These are phyloP conservation scores for Trichoderma sp. DNA, from an alignment of 2,329 filamentous ascomycete genomes.

Conservation along the genomic window DNA sequence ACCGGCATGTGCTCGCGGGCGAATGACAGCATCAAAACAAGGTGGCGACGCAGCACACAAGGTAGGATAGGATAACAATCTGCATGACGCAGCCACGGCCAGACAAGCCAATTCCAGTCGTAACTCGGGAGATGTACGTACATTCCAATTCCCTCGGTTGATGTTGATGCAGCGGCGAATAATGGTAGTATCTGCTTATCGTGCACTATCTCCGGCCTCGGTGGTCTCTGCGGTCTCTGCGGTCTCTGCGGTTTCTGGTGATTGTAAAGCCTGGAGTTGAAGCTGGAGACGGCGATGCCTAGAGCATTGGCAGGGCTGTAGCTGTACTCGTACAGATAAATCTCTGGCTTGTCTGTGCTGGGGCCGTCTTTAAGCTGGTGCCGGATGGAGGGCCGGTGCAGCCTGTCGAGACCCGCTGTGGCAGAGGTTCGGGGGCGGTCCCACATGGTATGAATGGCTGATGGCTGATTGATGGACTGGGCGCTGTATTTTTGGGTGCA, in stretches of 20 bases:
- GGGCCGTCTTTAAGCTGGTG: neutral
- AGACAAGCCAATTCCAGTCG: neutral
- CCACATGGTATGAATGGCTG: slow-evolving; percentile 4
- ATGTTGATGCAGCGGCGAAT: neutral
- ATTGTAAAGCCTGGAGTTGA: slow-evolving; percentile 16
- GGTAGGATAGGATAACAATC: neutral
- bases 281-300: slow-evolving; percentile 9
- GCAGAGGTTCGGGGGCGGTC: slow-evolving; percentile 12
- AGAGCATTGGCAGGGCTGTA: slow-evolving; percentile 32
- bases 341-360: neutral
- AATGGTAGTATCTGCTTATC: neutral
- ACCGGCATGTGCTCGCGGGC: slow-evolving; percentile 3
- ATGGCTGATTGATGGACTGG: neutral
- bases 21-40: neutral
- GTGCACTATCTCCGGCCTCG: neutral
- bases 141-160: slow-evolving; percentile 15
- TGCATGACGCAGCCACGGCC: neutral
- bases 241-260: slow-evolving; percentile 26
- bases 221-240: slow-evolving; percentile 33
- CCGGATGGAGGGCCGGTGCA: neutral
- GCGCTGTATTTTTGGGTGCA: slow-evolving; percentile 1
- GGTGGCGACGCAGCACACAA: neutral
- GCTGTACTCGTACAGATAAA: slow-evolving; percentile 19
- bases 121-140: neutral
- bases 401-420: slow-evolving; percentile 18